Evolutionary conservation across 2,329 filamentous ascomycete species (phyloP).

Genomic region (Colletotrichum lini): DNA sequence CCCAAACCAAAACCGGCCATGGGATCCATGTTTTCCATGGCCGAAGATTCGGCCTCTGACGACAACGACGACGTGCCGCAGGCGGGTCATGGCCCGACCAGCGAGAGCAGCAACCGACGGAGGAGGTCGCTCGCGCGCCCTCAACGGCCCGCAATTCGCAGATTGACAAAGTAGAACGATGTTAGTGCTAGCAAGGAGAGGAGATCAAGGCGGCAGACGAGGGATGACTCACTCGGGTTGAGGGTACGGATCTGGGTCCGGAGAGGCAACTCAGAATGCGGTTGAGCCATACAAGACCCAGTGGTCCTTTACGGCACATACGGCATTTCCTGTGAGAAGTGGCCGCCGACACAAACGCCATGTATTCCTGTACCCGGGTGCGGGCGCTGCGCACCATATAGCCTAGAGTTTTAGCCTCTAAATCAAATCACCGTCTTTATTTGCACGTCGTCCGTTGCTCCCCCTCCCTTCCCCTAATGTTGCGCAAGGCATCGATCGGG

Average conservation of each 20-base stretch:
- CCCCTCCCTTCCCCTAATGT: neutral
- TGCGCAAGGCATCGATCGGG: neutral
- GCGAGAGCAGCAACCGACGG: constrained; percentile 40
- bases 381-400: constrained; percentile 19
- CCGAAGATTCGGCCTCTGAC: constrained; percentile 20
- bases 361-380: constrained; percentile 23
- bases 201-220: constrained; percentile 7
- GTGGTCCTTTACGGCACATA: neutral
- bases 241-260: constrained; percentile 18
- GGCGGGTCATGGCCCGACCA: constrained; percentile 41
- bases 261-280: constrained; percentile 17
- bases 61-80: constrained; percentile 39
- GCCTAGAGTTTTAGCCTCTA: constrained; percentile 27
- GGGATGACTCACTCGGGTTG: neutral
- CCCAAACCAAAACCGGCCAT: neutral
- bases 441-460: constrained; percentile 11
- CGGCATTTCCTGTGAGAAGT: neutral
- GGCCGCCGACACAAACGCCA: neutral
- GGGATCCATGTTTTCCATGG: constrained; percentile 6
- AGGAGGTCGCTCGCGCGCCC: constrained; percentile 36
- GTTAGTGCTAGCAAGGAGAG: constrained; percentile 36
- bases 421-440: constrained; percentile 35
- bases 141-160: constrained; percentile 40
- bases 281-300: constrained; percentile 4
- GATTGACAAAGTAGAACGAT: constrained; percentile 35